Base-by-base conservation (phyloP, 345 rosid genomes). In the Schrenkiella parvula region DNA sequence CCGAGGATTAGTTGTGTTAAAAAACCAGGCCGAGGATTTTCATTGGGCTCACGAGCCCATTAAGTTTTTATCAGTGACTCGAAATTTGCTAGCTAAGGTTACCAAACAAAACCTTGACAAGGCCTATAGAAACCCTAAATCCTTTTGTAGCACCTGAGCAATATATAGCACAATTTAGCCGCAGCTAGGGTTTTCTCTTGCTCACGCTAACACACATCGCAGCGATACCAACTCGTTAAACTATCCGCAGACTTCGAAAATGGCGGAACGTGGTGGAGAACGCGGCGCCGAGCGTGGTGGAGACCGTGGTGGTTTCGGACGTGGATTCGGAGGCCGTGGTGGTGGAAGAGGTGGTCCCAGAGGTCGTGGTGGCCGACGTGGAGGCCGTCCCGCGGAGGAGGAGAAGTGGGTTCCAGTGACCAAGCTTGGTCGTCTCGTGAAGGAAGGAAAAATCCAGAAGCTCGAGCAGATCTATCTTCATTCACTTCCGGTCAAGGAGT, bases 321-420 rank as follows among this genome's bases (percentile, higher is more conserved):
- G 92, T 0, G 95, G 96, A 0, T 88, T 90, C 47, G 92, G 93
- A 13, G 84, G 83, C 0, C 88, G 83, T 17, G 79, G 86, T 0
- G 83, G 70, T 6, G 84, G 80, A 51, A 62, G 85, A n/a, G 76
- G 80, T 19, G 76, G 82, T 37, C 62, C 55, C 8, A 34, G 80
- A 51, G 77, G 73, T 0, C 83, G 90, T 0, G 87, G 93, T 0
- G 90, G 86, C n/a, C 83, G 98, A 42, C 95, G 96, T 28, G 84
- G 89, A 19, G 66, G 79, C 0, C 87, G 90, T 23, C 74, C 81
- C 1, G 78, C 87, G 0, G 97, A 88, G 66, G 96, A 88, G 56
- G 90, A 86, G 73, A 85, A 85, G 43, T 90, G 98, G 98, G 87
- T 86, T 0, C 97, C 97, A 2, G 95, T 88, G 12, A 93, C 98